Percentiles rank a stretch among this genome's conserved stretches.
These are phyloP conservation scores for Alternaria sp. DNA, from an alignment of 2,329 filamentous ascomycete species.

Conservation along the genomic window DNA sequence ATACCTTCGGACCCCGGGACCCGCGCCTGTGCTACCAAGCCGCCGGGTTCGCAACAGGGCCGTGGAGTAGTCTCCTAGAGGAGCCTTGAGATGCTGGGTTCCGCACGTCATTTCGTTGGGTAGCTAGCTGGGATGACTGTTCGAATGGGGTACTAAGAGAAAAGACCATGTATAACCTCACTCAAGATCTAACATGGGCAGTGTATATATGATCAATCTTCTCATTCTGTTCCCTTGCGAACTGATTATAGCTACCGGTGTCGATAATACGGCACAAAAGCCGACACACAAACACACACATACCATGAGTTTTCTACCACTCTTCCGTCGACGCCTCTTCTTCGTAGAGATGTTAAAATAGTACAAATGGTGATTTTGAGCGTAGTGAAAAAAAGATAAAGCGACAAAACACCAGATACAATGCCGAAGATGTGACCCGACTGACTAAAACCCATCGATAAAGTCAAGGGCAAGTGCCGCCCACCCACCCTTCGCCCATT, in stretches of 20 bases:
- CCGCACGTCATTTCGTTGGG: background rate
- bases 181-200: background rate
- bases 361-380: background rate
- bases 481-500: background rate
- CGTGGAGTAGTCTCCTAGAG: background rate
- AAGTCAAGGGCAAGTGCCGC: background rate
- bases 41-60: background rate
- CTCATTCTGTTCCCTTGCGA: background rate
- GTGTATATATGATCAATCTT: background rate
- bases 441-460: background rate
- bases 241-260: background rate
- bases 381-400: background rate
- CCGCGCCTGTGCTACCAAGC: slow-evolving; percentile 2
- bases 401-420: background rate
- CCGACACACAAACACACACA: background rate
- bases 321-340: background rate
- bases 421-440: background rate
- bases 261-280: background rate
- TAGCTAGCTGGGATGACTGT: background rate
- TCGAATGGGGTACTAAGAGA: background rate
- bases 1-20: background rate
- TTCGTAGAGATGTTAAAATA: background rate
- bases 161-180: background rate
- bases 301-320: background rate
- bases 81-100: background rate